These are phyloP conservation scores for Pseudogymnoascus sp. DNA, from an alignment of 2,329 filamentous ascomycete genomes.

Conservation along the genomic window DNA sequence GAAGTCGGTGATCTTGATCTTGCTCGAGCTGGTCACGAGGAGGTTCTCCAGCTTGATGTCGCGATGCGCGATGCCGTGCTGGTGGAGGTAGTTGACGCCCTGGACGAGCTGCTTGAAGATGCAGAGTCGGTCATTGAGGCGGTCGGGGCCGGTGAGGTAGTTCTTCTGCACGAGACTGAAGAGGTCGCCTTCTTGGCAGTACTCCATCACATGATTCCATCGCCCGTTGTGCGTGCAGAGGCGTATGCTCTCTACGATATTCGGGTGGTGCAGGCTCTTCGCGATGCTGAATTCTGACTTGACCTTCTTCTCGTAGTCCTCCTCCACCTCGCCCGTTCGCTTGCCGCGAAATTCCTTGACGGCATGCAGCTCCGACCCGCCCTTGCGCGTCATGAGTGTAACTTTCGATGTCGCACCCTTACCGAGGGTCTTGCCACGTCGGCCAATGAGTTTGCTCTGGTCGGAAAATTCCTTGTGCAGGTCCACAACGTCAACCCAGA, in stretches of 20 bases:
- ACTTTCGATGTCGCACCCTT: conserved; percentile 80
- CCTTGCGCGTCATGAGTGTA: conserved; percentile 69
- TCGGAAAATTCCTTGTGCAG: conserved; percentile 65
- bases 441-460: conserved; percentile 61
- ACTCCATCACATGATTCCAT: conserved; percentile 94
- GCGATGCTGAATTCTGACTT: conserved; percentile 86
- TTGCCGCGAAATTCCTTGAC: conserved; percentile 83
- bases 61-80: conserved; percentile 78
- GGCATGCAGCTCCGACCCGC: conserved; percentile 62
- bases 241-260: conserved; percentile 73
- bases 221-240: conserved; percentile 67
- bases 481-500: conserved; percentile 62
- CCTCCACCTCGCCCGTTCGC: conserved; percentile 58
- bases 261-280: conserved; percentile 77
- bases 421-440: conserved; percentile 67
- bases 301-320: conserved; percentile 81
- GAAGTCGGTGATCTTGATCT: conserved; percentile 88
- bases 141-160: conserved; percentile 58
- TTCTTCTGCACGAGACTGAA: conserved; percentile 66
- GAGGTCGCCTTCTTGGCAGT: conserved; percentile 74
- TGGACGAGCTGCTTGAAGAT: conserved; percentile 85
- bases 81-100: conserved; percentile 74
- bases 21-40: conserved; percentile 68
- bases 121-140: conserved; percentile 64
- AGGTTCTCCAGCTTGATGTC: conserved; percentile 89